A percentile compares a stretch with the other conserved stretches of the same genome.
Conservation (phyloP, 345 rosid species). For the Ricinus communis region DNA sequence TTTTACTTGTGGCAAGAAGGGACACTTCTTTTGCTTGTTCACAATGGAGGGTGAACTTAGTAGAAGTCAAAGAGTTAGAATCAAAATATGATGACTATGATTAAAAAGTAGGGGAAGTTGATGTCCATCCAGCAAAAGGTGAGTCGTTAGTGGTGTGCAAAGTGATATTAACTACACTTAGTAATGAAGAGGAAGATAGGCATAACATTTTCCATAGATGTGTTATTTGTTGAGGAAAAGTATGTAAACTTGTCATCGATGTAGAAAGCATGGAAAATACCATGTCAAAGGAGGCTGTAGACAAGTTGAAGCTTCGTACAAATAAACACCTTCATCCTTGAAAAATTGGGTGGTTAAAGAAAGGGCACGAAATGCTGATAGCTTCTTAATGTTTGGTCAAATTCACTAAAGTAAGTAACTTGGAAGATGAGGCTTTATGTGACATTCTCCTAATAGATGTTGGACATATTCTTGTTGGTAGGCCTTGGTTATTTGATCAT, state of each 20-base stretch:
- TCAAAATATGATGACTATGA: background rate
- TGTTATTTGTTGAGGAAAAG: background rate
- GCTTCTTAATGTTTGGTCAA: background rate
- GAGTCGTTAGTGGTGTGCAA: background rate
- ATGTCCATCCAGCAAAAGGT: background rate
- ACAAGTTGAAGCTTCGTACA: background rate
- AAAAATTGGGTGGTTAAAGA: background rate
- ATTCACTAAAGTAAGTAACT: background rate
- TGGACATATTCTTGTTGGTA: background rate
- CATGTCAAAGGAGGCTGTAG: background rate
- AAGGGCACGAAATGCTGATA: background rate
- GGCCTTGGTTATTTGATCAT: background rate
- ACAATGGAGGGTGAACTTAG: background rate
- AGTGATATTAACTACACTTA: background rate
- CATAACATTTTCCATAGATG: background rate
- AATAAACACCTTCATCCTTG: background rate
- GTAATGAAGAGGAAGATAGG: background rate
- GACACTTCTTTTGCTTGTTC: too few species aligned
- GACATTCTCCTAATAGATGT: background rate
- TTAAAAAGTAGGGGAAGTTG: background rate
- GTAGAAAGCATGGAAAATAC: background rate
- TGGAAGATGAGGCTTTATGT: background rate
- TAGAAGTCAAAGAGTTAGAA: background rate
- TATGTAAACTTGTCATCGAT: background rate
- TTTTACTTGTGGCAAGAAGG: too few species aligned